Conservation (phyloP, 1,284 basidiomycete genomes). For the Peniophora sp. region DNA sequence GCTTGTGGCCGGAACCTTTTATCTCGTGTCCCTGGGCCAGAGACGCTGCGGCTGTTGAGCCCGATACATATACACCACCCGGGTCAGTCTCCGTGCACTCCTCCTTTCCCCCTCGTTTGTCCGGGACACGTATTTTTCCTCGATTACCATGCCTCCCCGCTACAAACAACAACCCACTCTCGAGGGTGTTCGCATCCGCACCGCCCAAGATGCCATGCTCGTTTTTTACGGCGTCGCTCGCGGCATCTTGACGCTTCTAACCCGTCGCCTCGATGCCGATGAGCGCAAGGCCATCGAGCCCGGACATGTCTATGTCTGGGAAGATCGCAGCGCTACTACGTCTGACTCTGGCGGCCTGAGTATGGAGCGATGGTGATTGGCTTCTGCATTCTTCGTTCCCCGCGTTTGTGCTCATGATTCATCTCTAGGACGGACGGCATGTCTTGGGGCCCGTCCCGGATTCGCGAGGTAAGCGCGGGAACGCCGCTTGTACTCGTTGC, state of each 20-base stretch:
- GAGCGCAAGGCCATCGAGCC: conserved; percentile 38
- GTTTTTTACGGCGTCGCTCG: conserved; percentile 71
- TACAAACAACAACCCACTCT: conserved; percentile 64
- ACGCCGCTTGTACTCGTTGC: conserved; percentile 1
- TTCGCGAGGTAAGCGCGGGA: conserved; percentile 53
- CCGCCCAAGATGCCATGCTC: conserved; percentile 68
- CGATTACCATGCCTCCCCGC: conserved; percentile 19
- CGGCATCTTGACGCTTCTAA: conserved; percentile 62
- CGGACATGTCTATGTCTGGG: conserved; percentile 81
- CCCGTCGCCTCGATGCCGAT: conserved; percentile 71
- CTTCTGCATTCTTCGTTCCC: conserved; percentile 5
- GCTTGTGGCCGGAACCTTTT: conserved; percentile 13
- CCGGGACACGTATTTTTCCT: conserved; percentile 11
- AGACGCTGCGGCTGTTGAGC: not conserved
- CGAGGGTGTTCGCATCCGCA: conserved; percentile 64
- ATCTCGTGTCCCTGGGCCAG: conserved; percentile 11
- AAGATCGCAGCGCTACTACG: conserved; percentile 64
- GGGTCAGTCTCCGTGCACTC: conserved; percentile 10
- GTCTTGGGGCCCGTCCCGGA: conserved; percentile 74
- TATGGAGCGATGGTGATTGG: conserved; percentile 71
- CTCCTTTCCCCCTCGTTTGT: conserved; percentile 9
- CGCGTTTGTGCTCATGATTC: not conserved
- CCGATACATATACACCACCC: conserved; percentile 4
- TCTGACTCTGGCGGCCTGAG: conserved; percentile 70
- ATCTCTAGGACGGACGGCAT: conserved; percentile 66